Percentiles rank a stretch among this genome's conserved stretches.
These are phyloP conservation scores for Yamadazyma olivae DNA, from an alignment of 805 yeast genomes.

Conservation along the genomic window DNA sequence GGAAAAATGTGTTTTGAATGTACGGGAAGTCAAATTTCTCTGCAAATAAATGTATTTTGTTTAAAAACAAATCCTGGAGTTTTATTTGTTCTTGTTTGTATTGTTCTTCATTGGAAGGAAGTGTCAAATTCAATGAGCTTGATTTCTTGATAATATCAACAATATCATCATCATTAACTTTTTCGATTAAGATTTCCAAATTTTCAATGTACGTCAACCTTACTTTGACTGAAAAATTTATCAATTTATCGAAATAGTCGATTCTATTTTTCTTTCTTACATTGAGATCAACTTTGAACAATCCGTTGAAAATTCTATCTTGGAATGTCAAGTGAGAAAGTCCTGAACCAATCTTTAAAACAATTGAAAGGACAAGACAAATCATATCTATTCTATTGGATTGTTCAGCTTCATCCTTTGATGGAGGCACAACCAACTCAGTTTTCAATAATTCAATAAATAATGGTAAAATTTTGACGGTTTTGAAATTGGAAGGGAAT, in stretches of 20 bases:
- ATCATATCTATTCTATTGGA: conserved; percentile 27
- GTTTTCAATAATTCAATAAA: conserved; percentile 51
- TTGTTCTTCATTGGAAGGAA: conserved; percentile 25
- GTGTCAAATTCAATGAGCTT: conserved; percentile 30
- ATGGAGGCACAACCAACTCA: conserved; percentile 23
- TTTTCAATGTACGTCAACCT: conserved; percentile 40
- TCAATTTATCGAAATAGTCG: conserved; percentile 22
- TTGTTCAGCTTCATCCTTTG: conserved; percentile 19
- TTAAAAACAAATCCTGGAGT: conserved; percentile 54
- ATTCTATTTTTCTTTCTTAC: conserved; percentile 17
- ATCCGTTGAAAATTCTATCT: conserved; percentile 57
- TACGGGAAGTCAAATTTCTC: conserved; percentile 61
- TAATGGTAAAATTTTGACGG: conserved; percentile 73
- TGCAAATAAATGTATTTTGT: conserved; percentile 37
- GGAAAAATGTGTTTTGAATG: conserved; percentile 73
- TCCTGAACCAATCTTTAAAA: conserved; percentile 59
- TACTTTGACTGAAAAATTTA: conserved; percentile 28
- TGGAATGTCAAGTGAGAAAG: conserved; percentile 77
- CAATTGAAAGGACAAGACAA: conserved; percentile 48
- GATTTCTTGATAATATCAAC: conserved; percentile 45
- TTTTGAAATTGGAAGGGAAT: conserved; percentile 45
- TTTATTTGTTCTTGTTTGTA: conserved; percentile 26
- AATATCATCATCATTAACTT: conserved; percentile 53
- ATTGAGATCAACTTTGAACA: conserved; percentile 26
- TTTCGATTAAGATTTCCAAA: conserved; percentile 43